Conservation (phyloP, 2,329 filamentous ascomycete genomes). For the Sporothrix protearum region DNA sequence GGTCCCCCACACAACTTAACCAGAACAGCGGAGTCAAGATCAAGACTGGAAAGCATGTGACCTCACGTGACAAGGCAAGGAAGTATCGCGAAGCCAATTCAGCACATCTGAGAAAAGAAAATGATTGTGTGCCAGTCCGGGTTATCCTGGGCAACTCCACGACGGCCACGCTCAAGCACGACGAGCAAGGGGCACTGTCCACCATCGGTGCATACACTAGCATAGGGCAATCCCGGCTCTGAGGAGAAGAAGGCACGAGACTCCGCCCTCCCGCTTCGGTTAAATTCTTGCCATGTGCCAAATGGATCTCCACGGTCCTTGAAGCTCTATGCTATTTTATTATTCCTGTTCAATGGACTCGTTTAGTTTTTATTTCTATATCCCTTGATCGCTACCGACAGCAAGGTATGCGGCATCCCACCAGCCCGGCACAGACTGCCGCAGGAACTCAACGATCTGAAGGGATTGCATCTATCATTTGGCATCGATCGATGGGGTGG, state of each 20-base stretch:
- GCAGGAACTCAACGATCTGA: not conserved
- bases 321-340: not conserved
- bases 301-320: not conserved
- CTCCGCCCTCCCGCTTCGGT: not conserved
- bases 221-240: not conserved
- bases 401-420: not conserved
- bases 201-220: not conserved
- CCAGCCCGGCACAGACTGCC: not conserved
- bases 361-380: not conserved
- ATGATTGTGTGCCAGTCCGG: not conserved
- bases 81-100: not conserved
- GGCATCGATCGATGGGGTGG: not conserved
- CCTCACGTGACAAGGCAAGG: not conserved
- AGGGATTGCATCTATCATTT: not conserved
- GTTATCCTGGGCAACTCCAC: not conserved
- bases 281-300: not conserved
- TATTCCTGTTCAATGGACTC: not conserved
- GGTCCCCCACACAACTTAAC: not conserved
- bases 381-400: not conserved
- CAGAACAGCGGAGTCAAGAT: not conserved
- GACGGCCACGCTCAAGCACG: not conserved
- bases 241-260: not conserved
- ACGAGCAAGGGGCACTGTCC: not conserved
- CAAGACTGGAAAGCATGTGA: slow-evolving; percentile 7
- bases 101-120: not conserved